Conservation (phyloP, 306 rosid species). For the Cucurbita argyrosperma region DNA sequence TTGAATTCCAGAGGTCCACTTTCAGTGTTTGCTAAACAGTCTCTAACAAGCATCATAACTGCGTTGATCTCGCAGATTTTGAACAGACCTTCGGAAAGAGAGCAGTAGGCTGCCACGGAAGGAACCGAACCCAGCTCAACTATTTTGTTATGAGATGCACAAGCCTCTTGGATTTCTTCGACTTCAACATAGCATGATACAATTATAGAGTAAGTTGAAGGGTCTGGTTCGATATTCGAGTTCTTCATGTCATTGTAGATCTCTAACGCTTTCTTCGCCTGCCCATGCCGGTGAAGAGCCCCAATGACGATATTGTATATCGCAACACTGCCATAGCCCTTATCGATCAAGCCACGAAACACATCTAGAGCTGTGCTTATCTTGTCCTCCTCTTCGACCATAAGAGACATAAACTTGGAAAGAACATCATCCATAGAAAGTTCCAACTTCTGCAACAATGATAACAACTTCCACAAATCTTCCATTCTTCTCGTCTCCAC, state of each 20-base stretch:
- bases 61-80: slow-evolving; percentile 60
- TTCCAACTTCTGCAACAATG: slow-evolving; percentile 44
- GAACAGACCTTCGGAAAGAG: slow-evolving; percentile 57
- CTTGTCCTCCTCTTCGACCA: slow-evolving; percentile 37
- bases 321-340: slow-evolving; percentile 30
- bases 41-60: slow-evolving; percentile 61
- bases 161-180: slow-evolving; percentile 45
- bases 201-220: slow-evolving; percentile 29
- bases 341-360: slow-evolving; percentile 34
- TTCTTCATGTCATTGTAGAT: slow-evolving; percentile 47
- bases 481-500: slow-evolving; percentile 32
- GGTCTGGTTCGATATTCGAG: slow-evolving; percentile 28
- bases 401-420: slow-evolving; percentile 29
- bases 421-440: slow-evolving; percentile 36
- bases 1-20: slow-evolving; percentile 66
- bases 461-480: slow-evolving; percentile 38
- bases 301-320: slow-evolving; percentile 48
- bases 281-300: slow-evolving; percentile 39
- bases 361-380: slow-evolving; percentile 25
- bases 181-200: slow-evolving; percentile 43
- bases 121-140: slow-evolving; percentile 63
- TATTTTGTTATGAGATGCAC: slow-evolving; percentile 52
- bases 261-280: slow-evolving; percentile 33
- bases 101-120: slow-evolving; percentile 39
- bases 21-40: slow-evolving; percentile 46